Base-by-base conservation (phyloP, 179 eudicot genomes). In the Silene noctiflora region DNA sequence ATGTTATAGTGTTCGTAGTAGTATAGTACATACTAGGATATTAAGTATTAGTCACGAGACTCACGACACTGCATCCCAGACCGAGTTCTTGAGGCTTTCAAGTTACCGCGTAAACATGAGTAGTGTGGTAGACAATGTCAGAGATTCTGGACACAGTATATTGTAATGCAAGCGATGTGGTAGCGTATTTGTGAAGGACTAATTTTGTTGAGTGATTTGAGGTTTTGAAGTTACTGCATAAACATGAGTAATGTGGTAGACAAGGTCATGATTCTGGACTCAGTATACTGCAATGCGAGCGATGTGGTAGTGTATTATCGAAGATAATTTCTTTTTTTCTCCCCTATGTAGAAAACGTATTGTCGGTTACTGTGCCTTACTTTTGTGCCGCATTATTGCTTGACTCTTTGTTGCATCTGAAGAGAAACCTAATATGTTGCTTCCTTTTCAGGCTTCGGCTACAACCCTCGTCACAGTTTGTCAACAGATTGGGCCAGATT, bases 401-500 rank as follows among this genome's bases (percentile, higher is more conserved):
- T 56, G 33, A 48, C 39, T 33, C 62, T 46, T 72, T 63, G 60
- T 29, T 81, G 71, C 74, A 64, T 78, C 13, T 71, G 19, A 51
- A 14, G 61, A 25, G 12, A 27, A 56, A 59, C 77, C 25, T 29
- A 33, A 22, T 61, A 13, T 66, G 9, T 46, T 71, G 53, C 46
- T 69, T 22, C 72, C 60, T 66, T 65, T 65, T 19, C 78, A 95
- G 99, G 93, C 85, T 85, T 95, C 97, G 74, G 98, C 95, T 51
- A 84, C 88, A 59, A 85, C 91, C 74, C 93, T 95, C 44, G 63
- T 90, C 76, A 84, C 94, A 76, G 82, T 90, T 76, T 95, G 94
- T 87, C 90, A 88, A 84, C 91, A 83, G 75, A 87, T 95, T 84
- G 99, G 99, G 72, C 88, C 92, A 78, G 90, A 91, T 82, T 87